A percentile compares a stretch with the other conserved stretches of the same genome.
Evolutionary conservation across 768 basidiomycete species (phyloP).

Genomic region (Podaxis carcinomalis): DNA sequence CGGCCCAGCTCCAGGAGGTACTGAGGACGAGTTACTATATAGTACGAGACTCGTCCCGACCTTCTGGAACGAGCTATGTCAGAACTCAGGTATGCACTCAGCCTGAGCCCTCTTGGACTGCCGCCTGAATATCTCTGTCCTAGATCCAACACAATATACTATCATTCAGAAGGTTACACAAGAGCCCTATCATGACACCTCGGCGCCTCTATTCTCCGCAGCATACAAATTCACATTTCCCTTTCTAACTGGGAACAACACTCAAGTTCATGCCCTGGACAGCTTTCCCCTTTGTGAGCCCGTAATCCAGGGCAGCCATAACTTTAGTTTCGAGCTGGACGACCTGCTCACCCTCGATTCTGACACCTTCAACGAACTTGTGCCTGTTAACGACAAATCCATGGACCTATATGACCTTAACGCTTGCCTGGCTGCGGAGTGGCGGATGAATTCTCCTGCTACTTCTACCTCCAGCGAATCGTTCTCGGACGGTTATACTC

Average conservation of each 20-base stretch:
- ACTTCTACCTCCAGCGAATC: conserved; percentile 6
- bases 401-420: conserved; percentile 12
- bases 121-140: conserved; percentile 6
- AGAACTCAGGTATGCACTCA: conserved; percentile 43
- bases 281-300: conserved; percentile 7
- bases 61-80: conserved; percentile 60
- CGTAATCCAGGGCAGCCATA: conserved; percentile 2
- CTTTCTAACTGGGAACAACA: conserved; percentile 6
- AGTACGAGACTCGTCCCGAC: conserved; percentile 56
- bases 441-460: conserved; percentile 5
- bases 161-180: conserved; percentile 61
- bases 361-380: conserved; percentile 2
- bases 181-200: conserved; percentile 19
- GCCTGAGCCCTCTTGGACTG: not conserved
- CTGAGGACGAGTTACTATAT: conserved; percentile 44
- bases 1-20: conserved; percentile 20
- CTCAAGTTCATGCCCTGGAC: conserved; percentile 7
- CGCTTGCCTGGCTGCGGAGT: conserved; percentile 5
- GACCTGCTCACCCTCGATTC: conserved; percentile 14
- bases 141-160: conserved; percentile 64
- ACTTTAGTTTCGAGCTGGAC: conserved; percentile 1
- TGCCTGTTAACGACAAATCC: conserved; percentile 7
- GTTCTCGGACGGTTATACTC: not conserved
- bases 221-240: conserved; percentile 49
- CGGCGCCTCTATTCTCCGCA: conserved; percentile 47